Base-by-base conservation (phyloP, 2,329 filamentous ascomycete genomes). In the Byssoonygena ceratinophila region DNA sequence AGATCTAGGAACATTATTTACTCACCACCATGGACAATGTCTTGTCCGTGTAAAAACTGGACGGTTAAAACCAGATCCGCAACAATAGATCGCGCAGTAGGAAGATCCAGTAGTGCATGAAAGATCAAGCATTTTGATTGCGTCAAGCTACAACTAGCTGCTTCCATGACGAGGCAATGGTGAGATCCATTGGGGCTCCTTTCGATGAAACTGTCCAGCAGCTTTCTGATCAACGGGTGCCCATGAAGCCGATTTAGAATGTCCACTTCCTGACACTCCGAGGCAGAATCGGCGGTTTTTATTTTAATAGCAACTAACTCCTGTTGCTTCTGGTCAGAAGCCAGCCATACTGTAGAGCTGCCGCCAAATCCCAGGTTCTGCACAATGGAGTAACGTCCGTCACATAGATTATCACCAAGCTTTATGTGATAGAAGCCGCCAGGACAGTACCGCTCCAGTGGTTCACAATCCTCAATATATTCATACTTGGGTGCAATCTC, bases 1-100 rank as follows among this genome's bases (percentile, higher is more conserved):
- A 46, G 5, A 52, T 46, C 14, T 47, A 53, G 45, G 40, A 52
- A 32, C 8, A 32, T 54, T 49, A 20, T 50, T 32, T 31, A 52
- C 56, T 54, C 44, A 57, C 56, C 54, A 46, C 48, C 56, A 25
- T 57, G 56, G 39, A 57, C 46, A 53, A 57, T 55, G 20, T 45
- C 40, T 22, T 54, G 54, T 45, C 23, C 32, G 41, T 57, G 56
- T 52, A 57, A 51, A 51, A 54, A 54, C 27, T 54, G 48, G 34
- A 57, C 45, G n/a, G 52, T 27, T 47, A 51, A 47, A 41, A 55
- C 44, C 9, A 57, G 54, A 8, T 57, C 54, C 9, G 48, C 54
- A 47, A 20, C 48, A 47, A 57, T 53, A 34, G 45, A 27, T 53
- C 56, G 48, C 6, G 56, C 56, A 23, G 31, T 48, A 44, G 32